Base-by-base conservation (phyloP, 768 basidiomycete genomes). In the Hericium rajendrae region DNA sequence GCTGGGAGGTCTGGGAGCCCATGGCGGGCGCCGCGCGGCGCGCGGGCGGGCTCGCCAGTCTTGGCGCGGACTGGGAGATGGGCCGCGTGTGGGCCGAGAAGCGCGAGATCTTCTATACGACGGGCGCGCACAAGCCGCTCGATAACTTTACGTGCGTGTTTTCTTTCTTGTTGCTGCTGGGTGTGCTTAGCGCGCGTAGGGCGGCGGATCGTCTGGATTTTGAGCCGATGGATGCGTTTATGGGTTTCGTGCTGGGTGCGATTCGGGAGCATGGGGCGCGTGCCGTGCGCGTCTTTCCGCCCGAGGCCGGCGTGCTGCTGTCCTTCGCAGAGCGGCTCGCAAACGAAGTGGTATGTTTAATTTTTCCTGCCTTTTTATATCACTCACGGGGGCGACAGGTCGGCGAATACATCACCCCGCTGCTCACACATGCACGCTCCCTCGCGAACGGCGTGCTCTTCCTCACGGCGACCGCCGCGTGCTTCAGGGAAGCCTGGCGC, bases 81-180 rank as follows among this genome's bases (percentile, higher is more conserved):
- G 91, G 91, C 0, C 86, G 91, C 62, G 86, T 94, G 16, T 99
- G 95, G 91, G 85, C 90, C 1, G 94, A 99, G 72, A 94, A 95
- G 74, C 75, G 88, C 48, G 94, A 95, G 69, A 84, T 97, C 20
- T 93, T 98, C 64, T 97, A 95, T 69, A 87, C 93, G 61, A 81
- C 82, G 57, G 83, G 80, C 6, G 77, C 79, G 51, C 94, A 91
- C 86, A 79, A 88, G 60, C 81, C 94, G 0, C 67, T 88, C 55
- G 84, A 86, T 59, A 99, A 98, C 71, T 81, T 88, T 67, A 85
- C 83, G 83, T 85, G 70, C 66, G 83, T 74, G 38, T 15, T 55
- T 43, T n/a, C 41, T 12, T 38, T 9, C 48, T 53, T 15, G 39
- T 20, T 0, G 32, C 1, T 32, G 11, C 22, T 28, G 13, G 6